Percentiles rank a stretch among this genome's conserved stretches.
These are phyloP conservation scores for Paecilomyces variotii DNA, from an alignment of 2,329 filamentous ascomycete species.

Conservation along the genomic window DNA sequence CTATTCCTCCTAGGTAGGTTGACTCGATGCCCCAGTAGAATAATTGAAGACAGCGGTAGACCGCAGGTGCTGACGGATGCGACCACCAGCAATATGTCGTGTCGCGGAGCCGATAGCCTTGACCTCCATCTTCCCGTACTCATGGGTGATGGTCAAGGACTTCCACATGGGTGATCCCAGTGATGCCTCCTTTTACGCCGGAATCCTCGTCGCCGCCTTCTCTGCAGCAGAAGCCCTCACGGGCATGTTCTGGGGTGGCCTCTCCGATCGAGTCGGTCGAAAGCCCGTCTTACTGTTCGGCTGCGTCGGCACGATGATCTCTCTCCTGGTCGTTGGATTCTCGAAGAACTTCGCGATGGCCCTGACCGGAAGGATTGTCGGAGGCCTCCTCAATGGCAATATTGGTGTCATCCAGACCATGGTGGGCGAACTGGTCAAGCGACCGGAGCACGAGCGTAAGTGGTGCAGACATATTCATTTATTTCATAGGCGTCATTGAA, in stretches of 20 bases:
- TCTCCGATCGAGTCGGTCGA: conserved; percentile 74
- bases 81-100: conserved; percentile 68
- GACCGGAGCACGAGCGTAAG: conserved; percentile 78
- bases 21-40: background rate
- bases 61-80: background rate
- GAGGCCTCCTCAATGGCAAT: conserved; percentile 82
- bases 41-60: background rate
- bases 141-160: conserved; percentile 52
- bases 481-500: background rate
- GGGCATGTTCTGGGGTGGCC: conserved; percentile 78
- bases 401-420: conserved; percentile 88
- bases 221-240: conserved; percentile 74
- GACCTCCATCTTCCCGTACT: conserved; percentile 89
- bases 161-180: conserved; percentile 23
- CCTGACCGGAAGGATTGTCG: conserved; percentile 64
- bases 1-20: conserved; percentile 73
- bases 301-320: conserved; percentile 72
- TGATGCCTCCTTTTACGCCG: conserved; percentile 82
- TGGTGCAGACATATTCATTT: conserved; percentile 12
- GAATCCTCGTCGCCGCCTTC: conserved; percentile 79
- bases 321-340: conserved; percentile 75
- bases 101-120: conserved; percentile 88
- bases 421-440: conserved; percentile 79
- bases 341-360: conserved; percentile 78
- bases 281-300: conserved; percentile 80